Percentiles rank a stretch among this genome's conserved stretches.
These are phyloP conservation scores for Austropuccinia psidii DNA, from an alignment of 1,284 basidiomycete genomes.

Conservation along the genomic window DNA sequence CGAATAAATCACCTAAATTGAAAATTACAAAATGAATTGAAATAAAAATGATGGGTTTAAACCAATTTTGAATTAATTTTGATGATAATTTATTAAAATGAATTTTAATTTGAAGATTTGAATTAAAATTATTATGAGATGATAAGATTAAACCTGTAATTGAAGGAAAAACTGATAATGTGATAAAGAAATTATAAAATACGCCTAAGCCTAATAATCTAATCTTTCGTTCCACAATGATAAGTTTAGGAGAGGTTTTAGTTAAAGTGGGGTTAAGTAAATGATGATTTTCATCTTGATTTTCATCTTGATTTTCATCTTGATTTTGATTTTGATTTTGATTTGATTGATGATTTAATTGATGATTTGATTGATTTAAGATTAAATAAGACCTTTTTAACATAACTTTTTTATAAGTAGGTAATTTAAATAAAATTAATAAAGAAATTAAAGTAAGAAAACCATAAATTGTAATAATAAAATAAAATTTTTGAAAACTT, in stretches of 20 bases:
- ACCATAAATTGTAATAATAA: background rate
- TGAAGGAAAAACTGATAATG: slow-evolving; percentile 43
- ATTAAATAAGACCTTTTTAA: background rate
- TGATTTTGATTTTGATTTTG: background rate
- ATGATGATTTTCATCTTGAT: background rate
- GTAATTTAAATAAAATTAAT: background rate
- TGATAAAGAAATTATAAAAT: slow-evolving; percentile 42
- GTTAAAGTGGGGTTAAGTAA: background rate
- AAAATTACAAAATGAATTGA: slow-evolving; percentile 45
- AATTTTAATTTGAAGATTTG: too few species aligned
- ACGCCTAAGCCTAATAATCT: slow-evolving; percentile 41
- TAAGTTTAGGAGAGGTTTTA: background rate
- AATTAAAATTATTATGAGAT: too few species aligned
- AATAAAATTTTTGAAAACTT: slow-evolving; percentile 15
- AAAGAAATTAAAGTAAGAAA: slow-evolving; percentile 14
- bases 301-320: background rate
- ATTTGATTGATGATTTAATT: background rate
- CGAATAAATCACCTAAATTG: slow-evolving; percentile 44
- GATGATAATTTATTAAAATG: too few species aligned
- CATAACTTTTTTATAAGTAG: slow-evolving; percentile 18
- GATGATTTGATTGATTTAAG: too few species aligned
- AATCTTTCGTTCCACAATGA: slow-evolving; percentile 43
- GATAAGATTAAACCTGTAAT: slow-evolving; percentile 42
- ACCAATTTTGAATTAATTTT: slow-evolving; percentile 12
- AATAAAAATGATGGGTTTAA: slow-evolving; percentile 39